Base-by-base conservation (phyloP, 2,329 filamentous ascomycete genomes). In the Pestalotiopsis sp. region DNA sequence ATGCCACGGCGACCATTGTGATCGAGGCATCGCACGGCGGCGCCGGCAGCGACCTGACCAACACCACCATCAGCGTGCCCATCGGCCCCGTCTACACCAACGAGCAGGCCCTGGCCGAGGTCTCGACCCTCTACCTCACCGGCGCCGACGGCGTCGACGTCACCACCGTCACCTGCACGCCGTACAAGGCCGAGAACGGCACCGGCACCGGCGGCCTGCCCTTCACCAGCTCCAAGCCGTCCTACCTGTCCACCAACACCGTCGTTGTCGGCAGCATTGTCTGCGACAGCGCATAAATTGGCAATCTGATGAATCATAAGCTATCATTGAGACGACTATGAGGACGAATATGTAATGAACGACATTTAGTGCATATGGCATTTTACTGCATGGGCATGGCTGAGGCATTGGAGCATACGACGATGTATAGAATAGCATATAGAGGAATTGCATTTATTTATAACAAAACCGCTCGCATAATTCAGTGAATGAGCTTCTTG, bases 91-190 rank as follows among this genome's bases (percentile, higher is more conserved):
- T 71, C 31, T 72, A 73, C 67, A 66, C 59, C 36, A 64, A 72
- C 60, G 5, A 56, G 2, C 12, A 38, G 0, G 68, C 41, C 25
- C 49, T 76, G 27, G 64, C 64, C 25, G 68, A 64, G 11, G 75
- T 76, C 3, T 76, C 75, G 13, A 72, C 69, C 3, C 70, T 76
- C 23, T 76, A 75, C 70, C 70, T 76, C 12, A 59, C 68, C n/a
- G 68, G 70, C 20, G 41, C 62, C 17, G 2, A 25, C 3, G 67
- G 27, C 14, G 57, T 66, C 14, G n/a, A 62, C 13, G 49, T 72
- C 5, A 60, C 70, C 25, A 59, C 49, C 13, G 66, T 70, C 39
- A 69, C 60, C 25, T 76, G 75, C 72, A 71, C 68, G 45, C 72
- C 74, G n/a, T 75, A 71, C 72, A 65, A 71, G 49, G 38, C 38